Evolutionary conservation across 257 asterid genomes (phyloP).

Genomic region (Linderniella brevidens): DNA sequence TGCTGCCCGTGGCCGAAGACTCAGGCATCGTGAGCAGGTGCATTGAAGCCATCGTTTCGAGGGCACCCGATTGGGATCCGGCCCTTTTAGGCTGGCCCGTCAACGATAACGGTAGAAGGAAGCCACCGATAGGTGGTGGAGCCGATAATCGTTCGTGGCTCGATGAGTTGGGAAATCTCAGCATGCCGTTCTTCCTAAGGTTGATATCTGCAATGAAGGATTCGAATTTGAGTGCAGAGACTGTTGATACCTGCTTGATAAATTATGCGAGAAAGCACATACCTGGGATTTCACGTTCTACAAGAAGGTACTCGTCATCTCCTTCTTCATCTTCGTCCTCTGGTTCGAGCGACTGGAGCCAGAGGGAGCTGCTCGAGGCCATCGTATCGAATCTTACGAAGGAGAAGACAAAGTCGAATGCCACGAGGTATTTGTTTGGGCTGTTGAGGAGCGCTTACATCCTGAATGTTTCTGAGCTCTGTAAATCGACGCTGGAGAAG

Average conservation of each 20-base stretch:
- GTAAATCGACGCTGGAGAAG: constrained; percentile 52
- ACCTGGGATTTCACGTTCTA: constrained; percentile 68
- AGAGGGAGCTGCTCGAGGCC: constrained; percentile 72
- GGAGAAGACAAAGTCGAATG: constrained; percentile 30
- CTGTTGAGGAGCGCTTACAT: constrained; percentile 63
- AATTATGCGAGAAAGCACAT: constrained; percentile 59
- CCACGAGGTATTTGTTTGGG: constrained; percentile 55
- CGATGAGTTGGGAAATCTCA: constrained; percentile 55
- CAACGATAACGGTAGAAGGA: constrained; percentile 26
- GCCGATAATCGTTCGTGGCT: constrained; percentile 43
- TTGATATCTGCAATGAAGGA: constrained; percentile 49
- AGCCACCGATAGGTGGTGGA: constrained; percentile 7
- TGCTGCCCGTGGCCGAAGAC: constrained; percentile 50
- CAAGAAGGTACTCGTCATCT: constrained; percentile 43
- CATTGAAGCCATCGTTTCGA: constrained; percentile 47
- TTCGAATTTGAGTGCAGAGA: constrained; percentile 47
- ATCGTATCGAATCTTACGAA: constrained; percentile 43
- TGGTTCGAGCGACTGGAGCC: constrained; percentile 17
- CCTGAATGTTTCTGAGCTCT: constrained; percentile 52
- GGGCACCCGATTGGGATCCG: constrained; percentile 63
- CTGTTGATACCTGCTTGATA: constrained; percentile 66
- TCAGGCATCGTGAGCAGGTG: constrained; percentile 59
- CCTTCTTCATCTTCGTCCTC: constrained; percentile 24
- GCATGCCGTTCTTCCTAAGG: constrained; percentile 41
- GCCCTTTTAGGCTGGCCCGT: constrained; percentile 93